Percentiles rank a stretch among this genome's conserved stretches.
phyloP scores from a whole-genome alignment of 345 rosid genomes.

The Dovyalis caffra region DNA sequence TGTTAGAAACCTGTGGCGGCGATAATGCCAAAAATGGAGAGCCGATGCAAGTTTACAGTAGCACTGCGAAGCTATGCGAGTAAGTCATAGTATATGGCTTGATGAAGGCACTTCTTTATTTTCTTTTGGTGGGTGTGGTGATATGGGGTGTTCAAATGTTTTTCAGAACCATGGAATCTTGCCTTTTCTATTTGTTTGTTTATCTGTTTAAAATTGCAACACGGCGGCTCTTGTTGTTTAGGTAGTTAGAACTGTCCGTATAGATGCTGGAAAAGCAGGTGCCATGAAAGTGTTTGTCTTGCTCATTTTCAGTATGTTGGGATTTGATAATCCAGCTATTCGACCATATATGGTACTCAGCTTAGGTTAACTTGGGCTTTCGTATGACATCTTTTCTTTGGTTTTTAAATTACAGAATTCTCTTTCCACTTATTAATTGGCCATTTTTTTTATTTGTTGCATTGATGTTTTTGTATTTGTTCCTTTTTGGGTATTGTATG shows the following conservation, averaged over 20 bases:
- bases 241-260: not conserved
- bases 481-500: not conserved
- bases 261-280: not conserved
- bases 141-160: slow-evolving; percentile 32
- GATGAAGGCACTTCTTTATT: slow-evolving; percentile 1
- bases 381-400: not conserved
- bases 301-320: not conserved
- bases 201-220: not conserved
- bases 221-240: not conserved
- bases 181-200: not conserved
- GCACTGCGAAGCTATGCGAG: slow-evolving; percentile 97
- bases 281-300: not conserved
- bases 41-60: slow-evolving; percentile 60
- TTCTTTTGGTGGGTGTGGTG: not conserved
- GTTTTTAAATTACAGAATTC: not conserved
- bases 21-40: slow-evolving; percentile 73
- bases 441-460: not conserved
- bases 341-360: not conserved
- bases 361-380: not conserved
- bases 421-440: not conserved
- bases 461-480: not conserved
- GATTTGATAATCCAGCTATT: not conserved
- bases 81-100: slow-evolving; percentile 41
- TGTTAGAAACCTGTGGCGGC: slow-evolving; percentile 63
- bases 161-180: not conserved